Conservation (phyloP, 441 rosid species). For the Populus hybrid region DNA sequence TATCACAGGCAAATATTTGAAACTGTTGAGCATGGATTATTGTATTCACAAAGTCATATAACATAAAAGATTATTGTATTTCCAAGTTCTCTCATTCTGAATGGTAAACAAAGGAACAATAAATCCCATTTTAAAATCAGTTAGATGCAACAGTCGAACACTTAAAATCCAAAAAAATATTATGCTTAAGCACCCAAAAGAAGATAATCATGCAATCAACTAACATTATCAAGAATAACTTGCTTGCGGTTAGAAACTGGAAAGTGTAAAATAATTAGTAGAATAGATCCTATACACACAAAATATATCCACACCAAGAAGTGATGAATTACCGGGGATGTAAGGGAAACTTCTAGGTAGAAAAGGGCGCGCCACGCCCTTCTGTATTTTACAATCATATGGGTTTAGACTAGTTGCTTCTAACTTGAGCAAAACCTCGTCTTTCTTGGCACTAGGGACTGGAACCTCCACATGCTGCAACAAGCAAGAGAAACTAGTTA, state of each 20-base stretch:
- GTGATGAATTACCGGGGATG: conserved; percentile 44
- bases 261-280: not conserved
- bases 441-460: conserved; percentile 38
- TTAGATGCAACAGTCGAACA: too few relatives aligned
- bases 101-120: too few relatives aligned
- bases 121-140: too few relatives aligned
- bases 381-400: conserved; percentile 60
- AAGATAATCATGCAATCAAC: not conserved
- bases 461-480: conserved; percentile 59
- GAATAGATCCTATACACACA: too few relatives aligned
- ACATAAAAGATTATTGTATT: too few relatives aligned
- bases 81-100: too few relatives aligned
- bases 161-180: too few relatives aligned
- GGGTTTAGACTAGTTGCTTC: conserved; percentile 51
- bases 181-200: not conserved
- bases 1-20: too few relatives aligned
- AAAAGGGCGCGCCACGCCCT: conserved; percentile 58
- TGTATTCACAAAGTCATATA: too few relatives aligned
- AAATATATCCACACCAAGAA: not conserved
- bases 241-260: not conserved
- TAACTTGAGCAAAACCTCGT: conserved; percentile 46
- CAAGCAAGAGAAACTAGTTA: too few relatives aligned
- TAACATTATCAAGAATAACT: not conserved
- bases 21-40: too few relatives aligned
- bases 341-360: conserved; percentile 63